phyloP scores from a whole-genome alignment of 768 basidiomycete species.

The Galerina marginata region DNA sequence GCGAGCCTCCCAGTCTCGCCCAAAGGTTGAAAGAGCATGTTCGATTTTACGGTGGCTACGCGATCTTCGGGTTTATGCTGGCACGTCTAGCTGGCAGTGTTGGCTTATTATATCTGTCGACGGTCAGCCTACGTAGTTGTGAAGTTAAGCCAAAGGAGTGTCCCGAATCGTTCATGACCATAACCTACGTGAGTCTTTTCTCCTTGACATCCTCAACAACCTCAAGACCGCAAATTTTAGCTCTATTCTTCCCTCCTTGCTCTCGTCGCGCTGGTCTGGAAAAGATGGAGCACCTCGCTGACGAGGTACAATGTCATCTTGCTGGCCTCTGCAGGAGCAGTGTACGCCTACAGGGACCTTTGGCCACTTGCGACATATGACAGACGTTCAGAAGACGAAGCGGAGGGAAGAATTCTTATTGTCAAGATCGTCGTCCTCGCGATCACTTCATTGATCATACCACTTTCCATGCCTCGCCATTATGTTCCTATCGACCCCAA shows the following conservation, averaged over 20 bases:
- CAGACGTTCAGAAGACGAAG: slow-evolving; percentile 45
- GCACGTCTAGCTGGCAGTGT: too few species aligned
- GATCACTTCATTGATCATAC: slow-evolving; percentile 42
- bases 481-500: slow-evolving; percentile 57
- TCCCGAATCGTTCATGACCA: slow-evolving; percentile 4
- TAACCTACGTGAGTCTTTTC: slow-evolving; percentile 2
- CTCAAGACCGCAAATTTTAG: slow-evolving; percentile 24
- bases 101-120: too few species aligned
- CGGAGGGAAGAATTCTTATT: slow-evolving; percentile 54
- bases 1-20: too few species aligned
- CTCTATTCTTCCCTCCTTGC: slow-evolving; percentile 46
- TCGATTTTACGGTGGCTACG: too few species aligned
- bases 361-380: slow-evolving; percentile 59
- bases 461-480: slow-evolving; percentile 52
- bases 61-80: too few species aligned
- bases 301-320: slow-evolving; percentile 28
- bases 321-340: slow-evolving; percentile 35
- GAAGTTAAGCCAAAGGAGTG: neutral
- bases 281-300: neutral
- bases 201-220: neutral
- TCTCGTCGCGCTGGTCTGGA: slow-evolving; percentile 37
- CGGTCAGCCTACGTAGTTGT: too few species aligned
- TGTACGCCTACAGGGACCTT: slow-evolving; percentile 59
- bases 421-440: slow-evolving; percentile 47
- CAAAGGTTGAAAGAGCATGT: too few species aligned